Conservation (phyloP, 768 basidiomycete genomes). For the Cyclocybe cylindracea region DNA sequence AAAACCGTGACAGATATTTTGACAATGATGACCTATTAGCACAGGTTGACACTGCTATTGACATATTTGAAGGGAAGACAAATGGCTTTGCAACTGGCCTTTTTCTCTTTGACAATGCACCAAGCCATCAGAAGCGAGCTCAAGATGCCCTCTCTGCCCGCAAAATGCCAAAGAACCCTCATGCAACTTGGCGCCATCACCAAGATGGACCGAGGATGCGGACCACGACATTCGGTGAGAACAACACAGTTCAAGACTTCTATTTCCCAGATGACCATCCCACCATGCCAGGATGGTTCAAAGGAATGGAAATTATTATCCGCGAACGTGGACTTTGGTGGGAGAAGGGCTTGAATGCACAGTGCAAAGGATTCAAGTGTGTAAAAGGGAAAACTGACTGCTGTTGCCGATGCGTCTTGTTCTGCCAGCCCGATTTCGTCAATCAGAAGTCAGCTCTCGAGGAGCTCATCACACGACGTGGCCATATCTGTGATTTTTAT, state of each 20-base stretch:
- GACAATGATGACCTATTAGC: constrained; percentile 17
- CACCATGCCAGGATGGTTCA: constrained; percentile 31
- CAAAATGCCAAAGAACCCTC: constrained; percentile 15
- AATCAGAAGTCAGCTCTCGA: no score
- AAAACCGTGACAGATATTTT: constrained; percentile 30
- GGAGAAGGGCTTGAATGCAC: constrained; percentile 18
- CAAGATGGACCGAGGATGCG: constrained; percentile 11
- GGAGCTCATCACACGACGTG: no score
- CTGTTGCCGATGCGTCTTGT: no score
- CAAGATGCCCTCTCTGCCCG: constrained; percentile 13
- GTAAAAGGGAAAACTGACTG: no score
- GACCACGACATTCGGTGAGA: constrained; percentile 1
- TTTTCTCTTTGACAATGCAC: constrained; percentile 24
- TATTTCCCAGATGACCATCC: constrained; percentile 32
- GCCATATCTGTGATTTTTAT: no score
- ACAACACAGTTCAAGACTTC: constrained; percentile 22
- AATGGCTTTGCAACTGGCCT: constrained; percentile 17
- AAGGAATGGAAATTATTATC: constrained; percentile 36
- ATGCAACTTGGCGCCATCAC: constrained; percentile 9
- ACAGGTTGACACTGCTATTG: constrained; percentile 23
- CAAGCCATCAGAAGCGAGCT: constrained; percentile 16
- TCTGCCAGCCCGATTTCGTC: no score
- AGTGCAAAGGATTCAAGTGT: no score
- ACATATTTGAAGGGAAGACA: constrained; percentile 28
- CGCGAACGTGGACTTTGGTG: constrained; percentile 20